Evolutionary conservation across 2,329 filamentous ascomycete genomes (phyloP), one percentile per base, ranked within the genome.

Genomic region (Talaromyces sp.): DNA sequence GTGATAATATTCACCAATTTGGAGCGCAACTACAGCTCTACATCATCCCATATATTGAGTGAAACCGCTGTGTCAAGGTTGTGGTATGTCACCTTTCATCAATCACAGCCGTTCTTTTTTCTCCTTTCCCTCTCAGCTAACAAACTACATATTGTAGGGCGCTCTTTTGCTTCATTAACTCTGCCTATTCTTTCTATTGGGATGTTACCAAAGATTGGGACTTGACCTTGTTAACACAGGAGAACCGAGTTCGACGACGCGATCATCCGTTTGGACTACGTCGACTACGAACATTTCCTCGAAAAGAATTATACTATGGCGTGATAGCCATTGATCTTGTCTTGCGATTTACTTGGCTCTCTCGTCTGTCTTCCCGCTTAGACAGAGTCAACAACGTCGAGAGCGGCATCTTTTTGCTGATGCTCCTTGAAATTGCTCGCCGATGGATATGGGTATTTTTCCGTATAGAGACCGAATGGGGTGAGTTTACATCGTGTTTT

Each of bases 361-460:
- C 96, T 71, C 96, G 96, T 79, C 83, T 98, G 30, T 90, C 88
- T 66, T 87, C 91, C 33, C 89, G 90, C 73, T 79, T 97, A 61
- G 89, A 93, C 72, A 90, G 90, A 73, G 87, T 96, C 61, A 89
- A 90, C 67, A 92, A 96, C 73, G 86, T 92, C 57, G 95, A 98
- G 78, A 88, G 88, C 60, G 91, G 91, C 7, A 90, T 98, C 52
- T 99, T 97, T 72, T 70, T 94, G 30, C 86, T 98, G 70, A 89
- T 97, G 79, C 83, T 91, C 52, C 80, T 96, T 10, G 95, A 99
- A 78, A 90, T 98, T 18, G 82, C 91, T 53, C 85, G 95, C 55
- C 84, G 95, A 61, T 98, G 94, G 92, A 84, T 98, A 64, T 99
- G 95, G 95, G 92, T 97, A 61, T 98, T 97, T 77, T 91, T 98